A percentile compares a stretch with the other conserved stretches of the same genome.
Conservation (phyloP, 345 rosid species). For the Carallia brachiata region DNA sequence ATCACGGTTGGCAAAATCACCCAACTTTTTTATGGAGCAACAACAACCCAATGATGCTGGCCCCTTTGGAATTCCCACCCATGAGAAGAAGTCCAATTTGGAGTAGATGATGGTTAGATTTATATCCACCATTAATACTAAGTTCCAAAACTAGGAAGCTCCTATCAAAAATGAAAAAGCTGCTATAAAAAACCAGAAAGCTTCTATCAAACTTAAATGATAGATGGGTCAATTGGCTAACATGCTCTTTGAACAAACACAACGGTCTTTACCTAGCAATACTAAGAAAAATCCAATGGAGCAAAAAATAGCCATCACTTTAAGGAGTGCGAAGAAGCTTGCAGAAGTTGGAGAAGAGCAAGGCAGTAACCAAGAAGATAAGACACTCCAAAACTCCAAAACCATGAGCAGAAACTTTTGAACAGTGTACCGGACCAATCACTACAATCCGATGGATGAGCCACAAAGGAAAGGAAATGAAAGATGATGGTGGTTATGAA, state of each 20-base stretch:
- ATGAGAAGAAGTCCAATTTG: background rate
- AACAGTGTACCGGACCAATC: no score
- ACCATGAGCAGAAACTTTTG: no score
- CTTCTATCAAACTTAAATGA: no score
- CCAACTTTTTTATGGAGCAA: background rate
- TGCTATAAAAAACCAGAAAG: background rate
- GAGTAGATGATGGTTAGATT: background rate
- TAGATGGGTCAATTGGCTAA: background rate
- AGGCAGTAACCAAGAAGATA: no score
- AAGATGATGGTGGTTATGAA: no score
- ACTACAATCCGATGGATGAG: no score
- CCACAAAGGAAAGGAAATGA: no score
- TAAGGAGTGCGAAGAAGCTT: background rate
- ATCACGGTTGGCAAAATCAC: background rate
- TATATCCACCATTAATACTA: no score
- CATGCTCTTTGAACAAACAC: background rate
- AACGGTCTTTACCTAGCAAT: background rate
- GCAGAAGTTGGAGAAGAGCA: no score
- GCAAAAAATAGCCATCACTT: background rate
- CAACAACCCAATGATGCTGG: background rate
- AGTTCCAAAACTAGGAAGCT: no score
- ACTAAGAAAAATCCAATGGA: background rate
- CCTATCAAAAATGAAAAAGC: background rate
- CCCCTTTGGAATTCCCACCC: background rate
- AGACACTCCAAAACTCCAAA: no score